Percentiles rank a stretch among this genome's conserved stretches.
Conservation (phyloP, 805 yeast genomes). For the Candida namnaoensis region DNA sequence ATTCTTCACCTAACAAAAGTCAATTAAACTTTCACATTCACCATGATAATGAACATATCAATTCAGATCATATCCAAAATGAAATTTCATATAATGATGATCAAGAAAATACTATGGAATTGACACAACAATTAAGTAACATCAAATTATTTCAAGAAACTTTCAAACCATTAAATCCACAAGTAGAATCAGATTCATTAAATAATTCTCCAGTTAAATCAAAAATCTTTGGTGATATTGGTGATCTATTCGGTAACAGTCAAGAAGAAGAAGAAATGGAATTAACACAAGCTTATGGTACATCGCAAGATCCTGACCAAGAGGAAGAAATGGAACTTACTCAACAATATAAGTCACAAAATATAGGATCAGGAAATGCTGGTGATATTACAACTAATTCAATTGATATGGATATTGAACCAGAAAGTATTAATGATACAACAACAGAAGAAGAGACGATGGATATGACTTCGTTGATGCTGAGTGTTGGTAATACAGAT, state of each 20-base stretch:
- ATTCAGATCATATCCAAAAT: not conserved
- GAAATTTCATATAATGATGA: constrained; percentile 8
- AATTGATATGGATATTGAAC: not conserved
- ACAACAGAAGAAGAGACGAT: constrained; percentile 1
- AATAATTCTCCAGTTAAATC: not conserved
- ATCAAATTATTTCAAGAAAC: constrained; percentile 7
- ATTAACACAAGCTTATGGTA: not conserved
- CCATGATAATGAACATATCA: constrained; percentile 4
- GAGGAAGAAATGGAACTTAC: not conserved
- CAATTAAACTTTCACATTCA: constrained; percentile 9
- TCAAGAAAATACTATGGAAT: constrained; percentile 18
- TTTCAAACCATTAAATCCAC: too few species aligned
- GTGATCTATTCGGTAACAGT: constrained; percentile 14
- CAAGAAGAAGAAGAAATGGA: constrained; percentile 5
- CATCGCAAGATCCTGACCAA: constrained; percentile 2
- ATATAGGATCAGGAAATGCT: not conserved
- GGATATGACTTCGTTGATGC: constrained; percentile 9
- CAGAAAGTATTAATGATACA: not conserved
- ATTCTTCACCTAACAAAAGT: constrained; percentile 12
- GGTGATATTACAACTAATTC: not conserved
- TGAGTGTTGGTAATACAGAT: constrained; percentile 6
- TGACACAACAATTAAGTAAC: constrained; percentile 15
- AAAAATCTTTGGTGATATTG: not conserved
- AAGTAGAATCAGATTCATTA: not conserved
- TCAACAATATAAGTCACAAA: too few species aligned